Evolutionary conservation across 768 basidiomycete genomes (phyloP), one percentile per base, ranked within the genome.

Genomic region (Hygrocybe punicea): DNA sequence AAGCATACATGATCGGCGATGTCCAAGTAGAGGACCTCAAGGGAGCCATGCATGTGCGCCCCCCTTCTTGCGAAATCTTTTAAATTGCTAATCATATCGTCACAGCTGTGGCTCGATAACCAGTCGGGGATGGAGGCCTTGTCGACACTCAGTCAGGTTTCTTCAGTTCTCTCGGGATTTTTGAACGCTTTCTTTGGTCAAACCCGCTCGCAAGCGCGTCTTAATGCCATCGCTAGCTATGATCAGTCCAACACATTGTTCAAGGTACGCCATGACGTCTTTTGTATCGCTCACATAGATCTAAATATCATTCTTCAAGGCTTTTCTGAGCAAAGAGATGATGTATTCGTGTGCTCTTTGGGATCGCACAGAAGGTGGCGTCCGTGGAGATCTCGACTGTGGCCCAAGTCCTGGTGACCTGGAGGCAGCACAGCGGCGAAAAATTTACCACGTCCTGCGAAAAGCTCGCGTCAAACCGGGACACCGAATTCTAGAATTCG

Each of bases 291-390:
- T 54, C 49, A 17, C 21, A 39, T 48, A 24, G 24, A 55, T 48
- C 56, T 59, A 36, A 59, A 59, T 24, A 55, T 53, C 34, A 37
- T 64, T 53, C 51, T 25, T 42, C 21, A 36, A 87, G 86, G 83
- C 87, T 47, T 89, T 93, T 77, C 76, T 93, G 21, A 89, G 86
- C 62, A 78, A 82, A 53, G 93, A 95, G 71, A 95, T 96, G 93
- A 95, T 93, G 83, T 96, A 94, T 72, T 93, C 91, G 0, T 93
- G 91, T 69, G 93, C 84, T 1, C 80, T 95, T 53, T 96, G 90
- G 86, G 76, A 75, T 49, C 82, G 86, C n/a, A 76, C 84, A 9
- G 91, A 95, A 66, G 86, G 85, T 57, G 93, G 92, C 51, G 80
- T 93, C 54, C 80, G 84, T 44, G 88, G 86, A 0, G 89, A 91